Evolutionary conservation across 768 basidiomycete genomes (phyloP).

Genomic region (Auricularia sp.): DNA sequence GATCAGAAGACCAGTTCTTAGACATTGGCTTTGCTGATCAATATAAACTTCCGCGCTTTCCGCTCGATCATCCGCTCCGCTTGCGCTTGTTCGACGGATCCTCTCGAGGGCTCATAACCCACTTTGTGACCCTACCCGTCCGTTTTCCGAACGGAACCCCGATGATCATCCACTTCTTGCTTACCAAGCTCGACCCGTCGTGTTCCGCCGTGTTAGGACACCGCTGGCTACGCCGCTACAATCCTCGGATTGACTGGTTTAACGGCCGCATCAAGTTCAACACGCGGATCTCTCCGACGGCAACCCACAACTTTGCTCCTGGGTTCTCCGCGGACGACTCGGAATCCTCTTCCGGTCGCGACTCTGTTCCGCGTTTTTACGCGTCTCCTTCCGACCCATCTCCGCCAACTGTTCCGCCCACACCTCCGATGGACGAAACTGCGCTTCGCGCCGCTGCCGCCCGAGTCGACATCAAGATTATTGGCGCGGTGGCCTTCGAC

Average conservation of each 20-base stretch:
- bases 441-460: neutral
- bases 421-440: neutral
- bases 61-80: too few relatives aligned
- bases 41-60: too few relatives aligned
- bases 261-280: neutral
- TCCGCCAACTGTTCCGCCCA: neutral
- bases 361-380: neutral
- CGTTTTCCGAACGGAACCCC: neutral
- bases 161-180: neutral
- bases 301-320: neutral
- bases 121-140: neutral
- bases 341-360: neutral
- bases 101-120: neutral
- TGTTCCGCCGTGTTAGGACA: constrained; percentile 9
- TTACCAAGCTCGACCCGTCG: neutral
- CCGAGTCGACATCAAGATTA: neutral
- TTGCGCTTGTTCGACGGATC: neutral
- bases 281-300: neutral
- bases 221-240: constrained; percentile 12
- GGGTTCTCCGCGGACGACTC: neutral
- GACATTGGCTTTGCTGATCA: too few relatives aligned
- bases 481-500: neutral
- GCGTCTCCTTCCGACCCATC: neutral
- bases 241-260: constrained; percentile 16
- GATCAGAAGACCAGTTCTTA: too few relatives aligned